A percentile compares a stretch with the other conserved stretches of the same genome.
Conservation (phyloP, 345 rosid species). For the Durio zibethinus region DNA sequence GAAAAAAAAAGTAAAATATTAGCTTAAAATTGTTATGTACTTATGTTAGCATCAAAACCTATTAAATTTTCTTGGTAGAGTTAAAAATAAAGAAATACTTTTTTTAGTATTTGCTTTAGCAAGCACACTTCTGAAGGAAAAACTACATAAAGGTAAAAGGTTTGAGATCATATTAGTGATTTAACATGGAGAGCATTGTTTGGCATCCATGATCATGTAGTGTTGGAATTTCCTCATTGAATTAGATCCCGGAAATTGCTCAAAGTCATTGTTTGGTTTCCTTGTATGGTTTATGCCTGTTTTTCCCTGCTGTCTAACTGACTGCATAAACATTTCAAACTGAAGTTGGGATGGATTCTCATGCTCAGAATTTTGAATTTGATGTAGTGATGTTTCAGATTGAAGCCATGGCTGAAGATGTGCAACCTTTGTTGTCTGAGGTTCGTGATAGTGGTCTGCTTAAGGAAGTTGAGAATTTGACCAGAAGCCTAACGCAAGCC, state of each 20-base stretch:
- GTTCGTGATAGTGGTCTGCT: slow-evolving; percentile 80
- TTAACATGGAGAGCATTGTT: background rate
- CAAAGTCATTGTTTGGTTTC: background rate
- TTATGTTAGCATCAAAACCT: background rate
- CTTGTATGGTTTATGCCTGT: background rate
- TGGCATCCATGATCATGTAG: background rate
- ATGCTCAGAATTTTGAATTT: slow-evolving; percentile 45
- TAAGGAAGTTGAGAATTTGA: slow-evolving; percentile 80
- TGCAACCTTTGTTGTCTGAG: slow-evolving; percentile 92
- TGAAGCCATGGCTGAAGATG: slow-evolving; percentile 94
- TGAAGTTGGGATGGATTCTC: slow-evolving; percentile 28
- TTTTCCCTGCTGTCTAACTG: background rate
- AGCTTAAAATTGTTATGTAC: background rate
- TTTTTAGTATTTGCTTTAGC: background rate
- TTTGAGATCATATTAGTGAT: background rate
- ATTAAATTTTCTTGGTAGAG: background rate
- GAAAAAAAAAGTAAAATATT: background rate
- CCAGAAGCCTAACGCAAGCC: slow-evolving; percentile 80
- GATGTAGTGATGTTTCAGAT: slow-evolving; percentile 90
- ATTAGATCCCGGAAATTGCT: background rate
- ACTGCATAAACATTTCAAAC: background rate
- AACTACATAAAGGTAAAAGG: background rate
- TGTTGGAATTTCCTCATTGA: background rate
- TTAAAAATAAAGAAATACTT: background rate
- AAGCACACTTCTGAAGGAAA: background rate